Evolutionary conservation across 176 grass and related monocot species (phyloP).

Genomic region (Rhynchospora breviuscula): DNA sequence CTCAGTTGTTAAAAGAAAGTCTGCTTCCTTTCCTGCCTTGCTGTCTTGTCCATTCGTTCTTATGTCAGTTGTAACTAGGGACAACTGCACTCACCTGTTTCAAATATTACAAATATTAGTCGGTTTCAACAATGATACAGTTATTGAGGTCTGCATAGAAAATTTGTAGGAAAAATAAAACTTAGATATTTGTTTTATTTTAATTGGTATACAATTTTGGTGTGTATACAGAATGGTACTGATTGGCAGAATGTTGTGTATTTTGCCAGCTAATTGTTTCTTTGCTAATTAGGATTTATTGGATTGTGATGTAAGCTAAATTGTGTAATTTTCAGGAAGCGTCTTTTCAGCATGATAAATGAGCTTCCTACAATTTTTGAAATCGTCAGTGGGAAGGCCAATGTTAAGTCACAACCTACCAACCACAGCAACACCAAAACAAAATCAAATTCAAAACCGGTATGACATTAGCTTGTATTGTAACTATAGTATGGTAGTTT

Average conservation of each 20-base stretch:
- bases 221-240: neutral
- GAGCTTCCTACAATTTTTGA: constrained; percentile 80
- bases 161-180: neutral
- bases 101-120: neutral
- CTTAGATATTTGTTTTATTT: neutral
- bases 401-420: constrained; percentile 37
- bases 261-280: neutral
- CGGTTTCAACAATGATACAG: neutral
- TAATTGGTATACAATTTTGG: neutral
- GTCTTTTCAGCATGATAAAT: constrained; percentile 86
- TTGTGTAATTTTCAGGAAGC: constrained; percentile 52
- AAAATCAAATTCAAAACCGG: constrained; percentile 71
- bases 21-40: neutral
- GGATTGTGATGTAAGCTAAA: neutral
- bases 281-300: neutral
- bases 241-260: neutral
- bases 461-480: constrained; percentile 9
- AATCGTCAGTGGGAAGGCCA: constrained; percentile 70
- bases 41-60: neutral
- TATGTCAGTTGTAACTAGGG: neutral
- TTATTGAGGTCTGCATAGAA: neutral
- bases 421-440: constrained; percentile 76
- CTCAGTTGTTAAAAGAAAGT: neutral
- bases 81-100: neutral
- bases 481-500: too few species aligned